Base-by-base conservation (phyloP, 2,329 filamentous ascomycete species). In the Aspergillus viridinutans region DNA sequence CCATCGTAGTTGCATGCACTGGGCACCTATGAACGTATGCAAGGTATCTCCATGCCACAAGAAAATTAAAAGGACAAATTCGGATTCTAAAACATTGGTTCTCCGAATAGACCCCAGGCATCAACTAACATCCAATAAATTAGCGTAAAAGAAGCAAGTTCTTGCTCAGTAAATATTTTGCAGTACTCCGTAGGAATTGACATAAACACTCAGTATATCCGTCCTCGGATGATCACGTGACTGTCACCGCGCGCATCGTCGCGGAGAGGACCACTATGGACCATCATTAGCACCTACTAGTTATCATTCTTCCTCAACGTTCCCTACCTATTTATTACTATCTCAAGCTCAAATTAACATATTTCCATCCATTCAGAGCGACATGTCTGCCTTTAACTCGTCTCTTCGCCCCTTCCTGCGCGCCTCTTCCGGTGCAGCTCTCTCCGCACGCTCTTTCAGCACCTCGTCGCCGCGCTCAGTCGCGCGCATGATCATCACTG, bases 401-500 rank as follows among this genome's bases (percentile, higher is more conserved):
- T 81, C 75, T 74, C 80, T 76, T 65, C 76, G 76, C 77, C 77
- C 75, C 65, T 67, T 73, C 77, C 71, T 76, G 76, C 70, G 77
- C 79, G 72, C 77, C 74, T 70, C 76, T 62, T 64, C 67, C 60
- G 61, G 57, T 66, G 60, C 74, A 56, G 62, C 77, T 60, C 62
- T 69, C 57, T 67, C 77, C 61, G 72, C 81, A 66, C 90, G 91
- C 76, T 77, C 86, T 70, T 96, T 97, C 84, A 90, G 86, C 79
- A 86, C 86, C 66, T 78, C 85, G 43, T 75, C 83, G 51, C 67
- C 79, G 47, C 78, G 78, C 64, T 82, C 84, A 61, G 70, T 94
- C 64, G 90, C 94, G 65, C 89, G 87, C 76, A 89, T 99, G 80
- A 89, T 86, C 69, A 81, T 99, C 74, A 83, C 97, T 66, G 94